Conservation (phyloP, 2,329 filamentous ascomycete genomes). For the Chaetomium globosum region DNA sequence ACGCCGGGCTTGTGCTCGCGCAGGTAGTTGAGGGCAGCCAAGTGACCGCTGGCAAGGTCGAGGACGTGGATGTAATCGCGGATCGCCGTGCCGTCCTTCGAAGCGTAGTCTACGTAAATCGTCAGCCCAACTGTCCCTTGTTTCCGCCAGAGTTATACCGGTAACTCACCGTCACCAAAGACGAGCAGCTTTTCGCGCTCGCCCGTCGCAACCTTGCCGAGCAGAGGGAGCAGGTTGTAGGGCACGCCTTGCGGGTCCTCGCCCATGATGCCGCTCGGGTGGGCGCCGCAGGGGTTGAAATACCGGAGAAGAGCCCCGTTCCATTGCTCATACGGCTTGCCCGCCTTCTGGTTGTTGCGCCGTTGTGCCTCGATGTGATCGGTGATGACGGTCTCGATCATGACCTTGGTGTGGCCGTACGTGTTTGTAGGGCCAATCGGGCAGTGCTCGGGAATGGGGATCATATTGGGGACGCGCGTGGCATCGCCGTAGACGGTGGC, state of each 20-base stretch:
- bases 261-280: constrained; percentile 95
- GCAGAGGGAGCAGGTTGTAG: constrained; percentile 90
- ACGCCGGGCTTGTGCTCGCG: constrained; percentile 83
- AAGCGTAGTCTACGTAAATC: constrained; percentile 73
- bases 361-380: constrained; percentile 88
- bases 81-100: constrained; percentile 88
- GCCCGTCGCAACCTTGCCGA: constrained; percentile 94
- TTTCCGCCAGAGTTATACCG: neutral
- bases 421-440: constrained; percentile 96
- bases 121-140: neutral
- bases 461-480: constrained; percentile 95
- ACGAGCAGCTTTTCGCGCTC: constrained; percentile 92
- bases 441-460: constrained; percentile 96
- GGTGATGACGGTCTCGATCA: constrained; percentile 87
- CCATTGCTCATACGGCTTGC: constrained; percentile 78
- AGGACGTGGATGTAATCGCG: constrained; percentile 98
- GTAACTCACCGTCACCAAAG: constrained; percentile 83
- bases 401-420: constrained; percentile 94
- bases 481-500: constrained; percentile 98
- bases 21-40: constrained; percentile 88
- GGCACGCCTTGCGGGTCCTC: constrained; percentile 95
- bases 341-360: constrained; percentile 76
- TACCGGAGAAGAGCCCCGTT: constrained; percentile 92
- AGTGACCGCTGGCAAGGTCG: constrained; percentile 82
- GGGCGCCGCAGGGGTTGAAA: constrained; percentile 95